These are phyloP conservation scores for Oryza officinalis DNA, from an alignment of 176 grass and related monocot genomes.

Conservation along the genomic window DNA sequence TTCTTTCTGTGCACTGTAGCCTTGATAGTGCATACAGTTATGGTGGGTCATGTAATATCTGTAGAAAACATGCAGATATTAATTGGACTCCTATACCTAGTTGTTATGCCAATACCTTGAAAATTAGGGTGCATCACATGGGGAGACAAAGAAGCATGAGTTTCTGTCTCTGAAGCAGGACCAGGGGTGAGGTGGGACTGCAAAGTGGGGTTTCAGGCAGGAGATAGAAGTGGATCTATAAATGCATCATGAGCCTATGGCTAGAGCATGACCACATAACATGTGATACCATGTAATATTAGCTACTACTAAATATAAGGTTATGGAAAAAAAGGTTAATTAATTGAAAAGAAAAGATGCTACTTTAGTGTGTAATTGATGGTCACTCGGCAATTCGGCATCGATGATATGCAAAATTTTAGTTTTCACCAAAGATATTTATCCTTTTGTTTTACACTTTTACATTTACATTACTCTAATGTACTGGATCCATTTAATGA, in stretches of 20 bases:
- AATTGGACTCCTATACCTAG: slow-evolving; percentile 8
- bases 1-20: background rate
- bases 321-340: background rate
- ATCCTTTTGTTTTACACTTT: background rate
- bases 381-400: background rate
- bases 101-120: background rate
- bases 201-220: background rate
- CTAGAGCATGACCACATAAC: background rate
- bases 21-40: background rate
- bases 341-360: background rate
- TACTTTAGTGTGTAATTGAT: background rate
- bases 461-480: slow-evolving; percentile 8
- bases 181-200: slow-evolving; percentile 17
- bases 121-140: slow-evolving; percentile 15
- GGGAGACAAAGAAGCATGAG: background rate
- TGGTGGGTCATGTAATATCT: background rate
- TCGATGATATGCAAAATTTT: background rate
- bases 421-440: background rate
- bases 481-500: background rate
- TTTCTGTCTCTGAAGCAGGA: slow-evolving; percentile 3
- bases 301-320: background rate
- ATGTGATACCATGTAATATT: background rate
- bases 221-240: background rate
- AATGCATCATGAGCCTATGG: background rate
- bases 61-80: background rate